A percentile compares a stretch with the other conserved stretches of the same genome.
phyloP scores from a whole-genome alignment of 2,329 filamentous ascomycete genomes.

The Didymella segeticola region DNA sequence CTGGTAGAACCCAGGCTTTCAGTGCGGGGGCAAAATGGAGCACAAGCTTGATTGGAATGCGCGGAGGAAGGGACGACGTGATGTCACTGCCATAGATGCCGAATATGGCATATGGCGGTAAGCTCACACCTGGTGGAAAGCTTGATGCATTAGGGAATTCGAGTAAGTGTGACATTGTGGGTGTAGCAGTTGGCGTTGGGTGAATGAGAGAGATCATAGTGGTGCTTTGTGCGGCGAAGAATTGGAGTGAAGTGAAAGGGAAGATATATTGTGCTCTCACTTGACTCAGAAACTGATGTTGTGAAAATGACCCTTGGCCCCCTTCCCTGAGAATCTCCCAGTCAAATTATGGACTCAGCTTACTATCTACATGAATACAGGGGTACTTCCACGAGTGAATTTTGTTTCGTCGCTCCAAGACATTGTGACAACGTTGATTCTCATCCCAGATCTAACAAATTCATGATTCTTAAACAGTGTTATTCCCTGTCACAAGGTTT shows the following conservation, averaged over 20 bases:
- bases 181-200: neutral
- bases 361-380: neutral
- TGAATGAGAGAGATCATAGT: neutral
- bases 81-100: conserved; percentile 24
- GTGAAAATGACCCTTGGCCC: too few species aligned
- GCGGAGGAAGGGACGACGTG: conserved; percentile 20
- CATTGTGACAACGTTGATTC: neutral
- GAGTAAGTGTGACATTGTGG: conserved; percentile 33
- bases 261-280: neutral
- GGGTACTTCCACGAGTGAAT: neutral
- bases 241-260: neutral
- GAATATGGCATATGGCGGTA: conserved; percentile 34
- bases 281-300: neutral
- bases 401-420: neutral
- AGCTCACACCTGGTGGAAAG: conserved; percentile 16
- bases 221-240: neutral
- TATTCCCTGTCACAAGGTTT: too few species aligned
- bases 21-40: conserved; percentile 33
- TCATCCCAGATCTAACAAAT: too few species aligned
- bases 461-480: neutral
- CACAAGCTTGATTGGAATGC: conserved; percentile 28
- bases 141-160: conserved; percentile 22
- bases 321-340: too few species aligned
- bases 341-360: too few species aligned
- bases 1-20: conserved; percentile 25